These are phyloP conservation scores for Diphasiastrum complanatum DNA, from an alignment of 83 land plant genomes.

Conservation along the genomic window DNA sequence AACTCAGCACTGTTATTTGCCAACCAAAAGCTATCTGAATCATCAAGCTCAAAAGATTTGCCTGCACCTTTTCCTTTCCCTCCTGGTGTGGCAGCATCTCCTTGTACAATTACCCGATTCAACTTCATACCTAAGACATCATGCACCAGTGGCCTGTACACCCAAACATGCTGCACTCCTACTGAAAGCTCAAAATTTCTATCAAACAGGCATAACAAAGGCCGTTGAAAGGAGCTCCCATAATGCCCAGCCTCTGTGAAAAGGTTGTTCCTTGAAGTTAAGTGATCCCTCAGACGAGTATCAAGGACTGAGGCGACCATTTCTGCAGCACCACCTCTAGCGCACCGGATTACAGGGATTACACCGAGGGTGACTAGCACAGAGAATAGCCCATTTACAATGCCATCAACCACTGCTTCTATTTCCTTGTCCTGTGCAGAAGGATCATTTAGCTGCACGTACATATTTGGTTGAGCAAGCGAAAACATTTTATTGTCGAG, in stretches of 20 bases:
- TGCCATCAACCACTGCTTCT: conserved; percentile 59
- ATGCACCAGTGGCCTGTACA: conserved; percentile 83
- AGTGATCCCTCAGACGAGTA: conserved; percentile 61
- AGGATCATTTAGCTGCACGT: conserved; percentile 86
- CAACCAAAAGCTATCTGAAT: conserved; percentile 70
- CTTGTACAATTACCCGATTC: conserved; percentile 53
- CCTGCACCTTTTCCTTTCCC: conserved; percentile 41
- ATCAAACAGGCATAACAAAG: conserved; percentile 81
- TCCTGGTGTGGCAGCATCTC: conserved; percentile 26
- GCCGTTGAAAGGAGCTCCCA: conserved; percentile 72
- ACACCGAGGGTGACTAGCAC: conserved; percentile 80
- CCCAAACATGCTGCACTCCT: conserved; percentile 91
- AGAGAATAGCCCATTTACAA: conserved; percentile 77
- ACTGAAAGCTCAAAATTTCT: conserved; percentile 85
- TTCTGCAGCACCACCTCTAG: conserved; percentile 88
- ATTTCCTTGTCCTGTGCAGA: conserved; percentile 72
- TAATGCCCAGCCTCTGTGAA: conserved; percentile 72
- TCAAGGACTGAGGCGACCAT: conserved; percentile 83
- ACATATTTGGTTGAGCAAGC: conserved; percentile 56
- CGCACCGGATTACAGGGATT: conserved; percentile 81
- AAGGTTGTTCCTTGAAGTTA: conserved; percentile 67
- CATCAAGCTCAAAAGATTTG: conserved; percentile 64
- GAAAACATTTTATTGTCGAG: conserved; percentile 82
- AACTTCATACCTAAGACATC: conserved; percentile 78
- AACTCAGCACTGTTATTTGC: conserved; percentile 66